These are phyloP conservation scores for Hypoxylon sp. DNA, from an alignment of 2,329 filamentous ascomycete genomes.

Conservation along the genomic window DNA sequence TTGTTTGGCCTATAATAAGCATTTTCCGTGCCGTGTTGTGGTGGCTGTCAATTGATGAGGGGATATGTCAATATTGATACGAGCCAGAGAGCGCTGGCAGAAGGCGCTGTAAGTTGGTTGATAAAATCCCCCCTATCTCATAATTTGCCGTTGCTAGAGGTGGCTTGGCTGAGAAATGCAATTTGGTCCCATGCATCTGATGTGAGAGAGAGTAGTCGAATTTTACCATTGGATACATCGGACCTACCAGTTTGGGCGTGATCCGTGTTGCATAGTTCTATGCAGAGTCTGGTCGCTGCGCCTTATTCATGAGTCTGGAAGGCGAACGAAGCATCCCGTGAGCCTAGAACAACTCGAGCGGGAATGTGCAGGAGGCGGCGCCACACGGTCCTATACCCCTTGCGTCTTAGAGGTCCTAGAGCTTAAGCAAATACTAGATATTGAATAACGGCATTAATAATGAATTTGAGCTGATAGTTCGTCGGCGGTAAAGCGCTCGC, in stretches of 20 bases:
- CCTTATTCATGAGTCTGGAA: conserved; percentile 26
- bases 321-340: conserved; percentile 22
- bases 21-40: conserved; percentile 14
- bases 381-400: conserved; percentile 22
- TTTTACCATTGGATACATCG: conserved; percentile 27
- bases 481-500: conserved; percentile 22
- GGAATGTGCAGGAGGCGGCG: conserved; percentile 38
- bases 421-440: conserved; percentile 22
- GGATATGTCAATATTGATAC: conserved; percentile 13
- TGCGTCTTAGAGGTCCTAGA: conserved; percentile 15
- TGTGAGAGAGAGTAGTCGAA: conserved; percentile 32
- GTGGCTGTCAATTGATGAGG: conserved; percentile 15
- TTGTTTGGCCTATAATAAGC: conserved; percentile 10
- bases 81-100: conserved; percentile 7
- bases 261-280: conserved; percentile 33
- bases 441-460: conserved; percentile 16
- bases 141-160: conserved; percentile 9
- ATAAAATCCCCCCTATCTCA: conserved; percentile 4
- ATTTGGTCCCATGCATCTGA: conserved; percentile 31
- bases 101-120: conserved; percentile 18
- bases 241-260: conserved; percentile 22
- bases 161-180: conserved; percentile 29
- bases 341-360: conserved; percentile 25
- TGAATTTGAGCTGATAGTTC: conserved; percentile 18
- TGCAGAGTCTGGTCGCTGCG: conserved; percentile 24